A percentile compares a stretch with the other conserved stretches of the same genome.
Conservation (phyloP, 495 filamentous ascomycete species). For the Friedmanniomyces simplex region DNA sequence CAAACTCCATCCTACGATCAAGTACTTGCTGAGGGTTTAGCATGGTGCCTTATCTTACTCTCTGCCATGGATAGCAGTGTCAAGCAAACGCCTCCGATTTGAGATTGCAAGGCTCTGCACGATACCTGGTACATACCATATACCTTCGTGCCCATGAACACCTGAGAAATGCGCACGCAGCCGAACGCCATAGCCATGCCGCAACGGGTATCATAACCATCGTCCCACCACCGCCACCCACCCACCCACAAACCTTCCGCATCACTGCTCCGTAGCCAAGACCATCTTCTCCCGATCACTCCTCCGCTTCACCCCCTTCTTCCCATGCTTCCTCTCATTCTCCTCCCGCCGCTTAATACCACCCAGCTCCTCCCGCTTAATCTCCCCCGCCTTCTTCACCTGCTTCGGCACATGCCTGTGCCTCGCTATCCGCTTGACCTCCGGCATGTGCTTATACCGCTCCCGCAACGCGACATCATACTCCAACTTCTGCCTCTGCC, state of each 20-base stretch:
- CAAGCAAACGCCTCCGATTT: background rate
- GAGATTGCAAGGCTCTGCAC: background rate
- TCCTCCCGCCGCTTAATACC: conserved; percentile 83
- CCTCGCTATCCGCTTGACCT: conserved; percentile 78
- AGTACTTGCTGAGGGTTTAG: background rate
- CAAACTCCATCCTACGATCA: background rate
- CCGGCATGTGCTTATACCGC: conserved; percentile 89
- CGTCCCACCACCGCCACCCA: background rate
- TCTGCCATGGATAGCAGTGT: background rate
- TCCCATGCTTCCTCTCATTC: conserved; percentile 84
- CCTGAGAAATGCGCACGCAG: background rate
- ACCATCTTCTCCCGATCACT: conserved; percentile 92
- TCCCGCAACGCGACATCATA: conserved; percentile 79
- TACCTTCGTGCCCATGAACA: background rate
- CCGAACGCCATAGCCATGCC: conserved; percentile 1
- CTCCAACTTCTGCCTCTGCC: conserved; percentile 76
- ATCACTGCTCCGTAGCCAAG: conserved; percentile 59
- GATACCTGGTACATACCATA: background rate
- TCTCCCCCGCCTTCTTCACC: conserved; percentile 95
- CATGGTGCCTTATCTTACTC: too few relatives aligned
- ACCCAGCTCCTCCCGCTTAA: conserved; percentile 82
- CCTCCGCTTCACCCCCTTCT: conserved; percentile 63
- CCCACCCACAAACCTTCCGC: background rate
- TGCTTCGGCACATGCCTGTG: conserved; percentile 88
- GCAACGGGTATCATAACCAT: background rate